phyloP scores from a whole-genome alignment of 768 basidiomycete species.

The Cantharellus anzutake region DNA sequence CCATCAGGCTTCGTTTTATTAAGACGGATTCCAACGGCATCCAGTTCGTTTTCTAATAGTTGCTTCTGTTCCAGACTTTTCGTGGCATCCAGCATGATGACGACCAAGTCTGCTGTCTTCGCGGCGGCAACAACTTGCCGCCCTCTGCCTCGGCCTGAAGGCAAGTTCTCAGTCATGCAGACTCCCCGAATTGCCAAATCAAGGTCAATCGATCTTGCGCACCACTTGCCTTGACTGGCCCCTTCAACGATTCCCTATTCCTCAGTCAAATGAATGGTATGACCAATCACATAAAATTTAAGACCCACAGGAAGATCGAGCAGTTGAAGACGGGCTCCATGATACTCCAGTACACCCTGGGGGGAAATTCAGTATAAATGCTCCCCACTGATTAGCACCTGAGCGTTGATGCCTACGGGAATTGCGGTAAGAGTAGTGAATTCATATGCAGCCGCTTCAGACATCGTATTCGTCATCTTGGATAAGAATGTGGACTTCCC shows the following conservation, averaged over 20 bases:
- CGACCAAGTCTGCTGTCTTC: conserved; percentile 83
- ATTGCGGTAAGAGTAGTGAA: conserved; percentile 76
- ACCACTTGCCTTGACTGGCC: conserved; percentile 45
- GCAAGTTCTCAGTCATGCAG: background rate
- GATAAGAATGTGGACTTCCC: conserved; percentile 80
- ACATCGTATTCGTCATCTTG: conserved; percentile 82
- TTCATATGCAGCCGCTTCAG: conserved; percentile 81
- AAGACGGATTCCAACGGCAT: conserved; percentile 88
- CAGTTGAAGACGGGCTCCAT: conserved; percentile 84
- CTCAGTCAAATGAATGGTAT: background rate
- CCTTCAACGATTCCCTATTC: conserved; percentile 72
- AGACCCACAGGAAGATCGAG: conserved; percentile 52
- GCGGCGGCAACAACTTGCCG: conserved; percentile 89
- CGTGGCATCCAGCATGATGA: conserved; percentile 85
- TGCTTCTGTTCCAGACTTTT: conserved; percentile 83
- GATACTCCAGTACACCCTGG: conserved; percentile 78
- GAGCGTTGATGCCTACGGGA: background rate
- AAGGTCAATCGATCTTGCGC: background rate
- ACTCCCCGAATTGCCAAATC: background rate
- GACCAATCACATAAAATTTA: background rate
- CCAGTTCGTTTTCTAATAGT: conserved; percentile 80
- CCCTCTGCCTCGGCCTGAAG: conserved; percentile 50
- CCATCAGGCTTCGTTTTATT: conserved; percentile 76
- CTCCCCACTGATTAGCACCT: no score
- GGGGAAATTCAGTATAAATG: background rate